phyloP scores from a whole-genome alignment of 805 yeast species.

The Peterozyma toletana region DNA sequence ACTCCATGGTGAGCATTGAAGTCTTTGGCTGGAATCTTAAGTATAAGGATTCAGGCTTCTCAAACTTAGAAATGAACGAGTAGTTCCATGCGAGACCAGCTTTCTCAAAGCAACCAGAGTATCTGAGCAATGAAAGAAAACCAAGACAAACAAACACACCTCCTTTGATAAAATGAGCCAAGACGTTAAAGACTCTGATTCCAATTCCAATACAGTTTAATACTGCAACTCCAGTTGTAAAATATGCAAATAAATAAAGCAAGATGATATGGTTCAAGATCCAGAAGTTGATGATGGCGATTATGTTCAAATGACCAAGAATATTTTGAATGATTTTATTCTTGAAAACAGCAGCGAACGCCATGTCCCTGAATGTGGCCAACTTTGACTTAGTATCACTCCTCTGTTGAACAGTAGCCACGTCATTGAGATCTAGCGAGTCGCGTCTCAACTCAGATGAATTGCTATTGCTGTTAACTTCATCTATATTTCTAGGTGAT shows the following conservation, averaged over 20 bases:
- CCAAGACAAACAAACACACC: slow-evolving; percentile 81
- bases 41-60: slow-evolving; percentile 18
- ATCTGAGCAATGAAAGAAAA: slow-evolving; percentile 72
- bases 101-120: slow-evolving; percentile 70
- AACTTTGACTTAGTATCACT: slow-evolving; percentile 3
- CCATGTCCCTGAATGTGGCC: slow-evolving; percentile 22
- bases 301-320: slow-evolving; percentile 16
- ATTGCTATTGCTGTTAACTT: neutral
- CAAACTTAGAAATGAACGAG: slow-evolving; percentile 19
- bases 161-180: slow-evolving; percentile 96
- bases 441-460: neutral
- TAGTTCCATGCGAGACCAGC: slow-evolving; percentile 92
- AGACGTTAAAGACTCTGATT: slow-evolving; percentile 60
- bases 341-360: slow-evolving; percentile 28
- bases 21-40: slow-evolving; percentile 35
- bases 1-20: slow-evolving; percentile 69
- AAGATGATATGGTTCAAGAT: slow-evolving; percentile 60
- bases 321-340: slow-evolving; percentile 11
- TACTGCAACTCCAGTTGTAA: slow-evolving; percentile 53
- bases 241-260: slow-evolving; percentile 47
- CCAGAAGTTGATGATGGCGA: slow-evolving; percentile 34
- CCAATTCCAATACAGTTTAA: slow-evolving; percentile 68
- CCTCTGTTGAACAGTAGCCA: slow-evolving; percentile 2
- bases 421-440: slow-evolving; percentile 6
- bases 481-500: neutral